Base-by-base conservation (phyloP, 805 yeast genomes). In the Zygosaccharomyces bisporus region DNA sequence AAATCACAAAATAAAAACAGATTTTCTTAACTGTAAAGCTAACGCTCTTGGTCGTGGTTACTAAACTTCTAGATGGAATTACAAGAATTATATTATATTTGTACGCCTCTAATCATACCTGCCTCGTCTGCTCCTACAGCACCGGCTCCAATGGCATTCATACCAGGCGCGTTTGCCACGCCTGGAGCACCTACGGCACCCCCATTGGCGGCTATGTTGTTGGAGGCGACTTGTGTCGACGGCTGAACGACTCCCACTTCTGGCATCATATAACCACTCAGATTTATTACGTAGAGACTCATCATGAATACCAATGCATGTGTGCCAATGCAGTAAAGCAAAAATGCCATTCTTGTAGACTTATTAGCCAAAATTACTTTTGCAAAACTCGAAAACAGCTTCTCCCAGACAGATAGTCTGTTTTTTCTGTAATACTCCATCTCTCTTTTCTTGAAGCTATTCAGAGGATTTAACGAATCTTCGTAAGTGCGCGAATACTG, bases 391-490 rank as follows among this genome's bases (percentile, higher is more conserved):
- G 81, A 78, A 51, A 83, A 84, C n/a, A 86, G 65, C 47, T 95
- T 73, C 55, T 93, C 97, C 45, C 85, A 60, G 1, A 93, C 85
- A 1, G 90, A 80, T 61, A 89, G 71, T 38, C 78, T 75, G 6
- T 89, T 79, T 40, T 76, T 74, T 37, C 85, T 81, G 41, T 61
- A 60, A 52, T 95, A 72, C 55, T 83, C 88, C 27, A 84, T 77
- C 59, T 88, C 96, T 50, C 80, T 70, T 35, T 80, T 75, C 55
- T 95, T 76, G 65, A 91, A 86, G 56, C 80, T 84, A 53, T 86
- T 91, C 48, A 89, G 79, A 24, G 96, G 95, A 54, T 88, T 89
- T 36, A 88, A 68, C 39, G 81, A 82, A 41, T 83, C 81, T 54
- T 88, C 95, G 67, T 86, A 89, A 39, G 66, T 75, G 23, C 74